These are phyloP conservation scores for Aspergillus mulundensis DNA, from an alignment of 495 filamentous ascomycete species.

Conservation along the genomic window DNA sequence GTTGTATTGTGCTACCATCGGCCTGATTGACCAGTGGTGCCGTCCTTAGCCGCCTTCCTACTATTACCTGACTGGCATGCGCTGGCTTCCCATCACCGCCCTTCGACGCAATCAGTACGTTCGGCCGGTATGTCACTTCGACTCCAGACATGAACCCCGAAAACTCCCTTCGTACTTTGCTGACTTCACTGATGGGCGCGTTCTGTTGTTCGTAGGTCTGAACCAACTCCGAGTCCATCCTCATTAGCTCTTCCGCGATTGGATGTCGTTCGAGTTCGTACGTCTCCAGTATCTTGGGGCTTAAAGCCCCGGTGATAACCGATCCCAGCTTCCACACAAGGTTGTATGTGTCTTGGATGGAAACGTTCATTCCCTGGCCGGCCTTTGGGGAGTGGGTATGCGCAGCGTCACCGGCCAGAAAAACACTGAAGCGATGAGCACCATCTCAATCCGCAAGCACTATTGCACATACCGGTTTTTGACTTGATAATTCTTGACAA, in stretches of 20 bases:
- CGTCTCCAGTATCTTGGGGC: slow-evolving; percentile 31
- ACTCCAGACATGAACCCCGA: slow-evolving; percentile 20
- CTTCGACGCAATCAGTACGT: slow-evolving; percentile 11
- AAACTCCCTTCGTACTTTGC: slow-evolving; percentile 13
- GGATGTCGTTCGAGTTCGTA: slow-evolving; percentile 31
- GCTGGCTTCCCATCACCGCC: slow-evolving; percentile 3
- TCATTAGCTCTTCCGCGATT: slow-evolving; percentile 21
- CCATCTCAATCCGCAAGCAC: background rate
- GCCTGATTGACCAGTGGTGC: slow-evolving; percentile 52
- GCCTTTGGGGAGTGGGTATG: slow-evolving; percentile 48
- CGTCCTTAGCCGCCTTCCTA: slow-evolving; percentile 58
- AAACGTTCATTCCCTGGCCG: slow-evolving; percentile 53
- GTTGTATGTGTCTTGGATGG: slow-evolving; percentile 52
- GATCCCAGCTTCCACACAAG: slow-evolving; percentile 48
- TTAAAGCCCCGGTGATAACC: slow-evolving; percentile 22
- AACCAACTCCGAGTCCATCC: slow-evolving; percentile 16
- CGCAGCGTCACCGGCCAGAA: slow-evolving; percentile 50
- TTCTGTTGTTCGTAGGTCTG: slow-evolving; percentile 13
- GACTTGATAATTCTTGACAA: slow-evolving; percentile 5
- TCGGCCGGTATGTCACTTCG: slow-evolving; percentile 18
- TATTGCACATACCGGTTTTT: slow-evolving; percentile 9
- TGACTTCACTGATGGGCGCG: background rate
- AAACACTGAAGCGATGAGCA: slow-evolving; percentile 15
- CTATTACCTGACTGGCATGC: slow-evolving; percentile 39
- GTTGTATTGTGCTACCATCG: slow-evolving; percentile 53